Conservation (phyloP, 768 basidiomycete genomes). For the Amanita phalloides region DNA sequence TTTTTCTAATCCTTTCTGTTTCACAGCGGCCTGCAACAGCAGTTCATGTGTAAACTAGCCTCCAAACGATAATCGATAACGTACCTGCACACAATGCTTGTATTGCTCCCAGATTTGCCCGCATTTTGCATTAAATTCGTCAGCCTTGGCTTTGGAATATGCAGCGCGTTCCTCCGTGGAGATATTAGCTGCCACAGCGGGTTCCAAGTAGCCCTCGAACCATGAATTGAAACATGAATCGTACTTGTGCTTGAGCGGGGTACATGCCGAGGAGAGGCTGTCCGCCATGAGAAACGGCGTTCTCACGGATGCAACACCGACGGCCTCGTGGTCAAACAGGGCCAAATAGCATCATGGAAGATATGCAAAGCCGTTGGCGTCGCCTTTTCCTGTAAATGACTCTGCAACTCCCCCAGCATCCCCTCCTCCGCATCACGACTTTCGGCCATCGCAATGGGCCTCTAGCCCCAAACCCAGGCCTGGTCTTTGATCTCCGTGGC, state of each 20-base stretch:
- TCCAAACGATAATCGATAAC: constrained; percentile 13
- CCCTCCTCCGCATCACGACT: background rate
- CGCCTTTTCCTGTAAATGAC: background rate
- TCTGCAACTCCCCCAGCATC: background rate
- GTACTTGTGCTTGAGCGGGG: constrained; percentile 80
- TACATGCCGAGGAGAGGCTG: constrained; percentile 78
- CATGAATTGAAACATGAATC: constrained; percentile 95
- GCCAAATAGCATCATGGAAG: background rate
- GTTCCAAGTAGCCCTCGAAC: constrained; percentile 96
- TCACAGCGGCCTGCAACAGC: constrained; percentile 55
- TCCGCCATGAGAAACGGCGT: constrained; percentile 44
- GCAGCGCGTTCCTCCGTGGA: constrained; percentile 36
- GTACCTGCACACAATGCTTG: constrained; percentile 72
- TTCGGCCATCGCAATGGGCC: constrained; percentile 1
- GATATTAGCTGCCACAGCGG: constrained; percentile 40
- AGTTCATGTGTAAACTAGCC: background rate
- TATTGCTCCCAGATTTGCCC: constrained; percentile 78
- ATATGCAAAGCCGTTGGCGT: too few species aligned
- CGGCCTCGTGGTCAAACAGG: background rate
- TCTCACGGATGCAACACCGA: too few species aligned
- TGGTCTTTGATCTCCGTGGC: constrained; percentile 1
- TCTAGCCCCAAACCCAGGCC: background rate
- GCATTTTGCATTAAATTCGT: constrained; percentile 80
- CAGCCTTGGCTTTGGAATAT: constrained; percentile 70
- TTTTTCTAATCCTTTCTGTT: constrained; percentile 64